phyloP scores from a whole-genome alignment of 176 grass and related monocot species.

The Carex scoparia region DNA sequence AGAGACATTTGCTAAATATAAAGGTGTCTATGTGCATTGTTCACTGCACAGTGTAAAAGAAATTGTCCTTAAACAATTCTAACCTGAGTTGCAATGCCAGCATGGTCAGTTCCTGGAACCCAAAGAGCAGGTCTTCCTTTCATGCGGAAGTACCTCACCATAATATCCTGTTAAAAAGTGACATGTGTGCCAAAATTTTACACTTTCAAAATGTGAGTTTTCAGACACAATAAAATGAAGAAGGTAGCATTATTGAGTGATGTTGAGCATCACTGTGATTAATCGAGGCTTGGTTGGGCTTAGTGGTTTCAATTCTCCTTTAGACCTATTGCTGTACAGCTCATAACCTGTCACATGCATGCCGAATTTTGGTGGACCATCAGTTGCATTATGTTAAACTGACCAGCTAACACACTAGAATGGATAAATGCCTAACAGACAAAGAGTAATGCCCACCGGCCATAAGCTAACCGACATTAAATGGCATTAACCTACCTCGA shows the following conservation, averaged over 20 bases:
- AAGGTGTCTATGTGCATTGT: neutral
- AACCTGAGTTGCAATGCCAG: constrained; percentile 98
- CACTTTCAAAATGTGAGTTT: neutral
- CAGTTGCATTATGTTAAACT: neutral
- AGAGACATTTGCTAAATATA: neutral
- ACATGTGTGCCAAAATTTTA: neutral
- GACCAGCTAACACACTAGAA: neutral
- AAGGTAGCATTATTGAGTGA: neutral
- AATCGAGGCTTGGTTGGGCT: neutral
- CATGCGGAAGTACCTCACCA: constrained; percentile 96
- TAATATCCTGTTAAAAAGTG: constrained; percentile 70
- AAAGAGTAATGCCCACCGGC: neutral
- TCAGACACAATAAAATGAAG: neutral
- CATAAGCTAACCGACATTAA: neutral
- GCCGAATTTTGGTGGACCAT: neutral
- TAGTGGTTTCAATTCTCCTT: neutral
- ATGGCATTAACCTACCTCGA: constrained; percentile 59
- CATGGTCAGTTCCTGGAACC: constrained; percentile 97
- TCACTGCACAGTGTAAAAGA: neutral
- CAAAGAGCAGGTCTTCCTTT: constrained; percentile 93
- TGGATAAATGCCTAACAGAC: neutral
- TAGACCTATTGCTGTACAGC: neutral
- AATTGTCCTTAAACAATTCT: constrained; percentile 17
- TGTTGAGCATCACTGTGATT: neutral
- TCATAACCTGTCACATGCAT: neutral